These are phyloP conservation scores for Aplosporella prunicola DNA, from an alignment of 2,329 filamentous ascomycete species.

Conservation along the genomic window DNA sequence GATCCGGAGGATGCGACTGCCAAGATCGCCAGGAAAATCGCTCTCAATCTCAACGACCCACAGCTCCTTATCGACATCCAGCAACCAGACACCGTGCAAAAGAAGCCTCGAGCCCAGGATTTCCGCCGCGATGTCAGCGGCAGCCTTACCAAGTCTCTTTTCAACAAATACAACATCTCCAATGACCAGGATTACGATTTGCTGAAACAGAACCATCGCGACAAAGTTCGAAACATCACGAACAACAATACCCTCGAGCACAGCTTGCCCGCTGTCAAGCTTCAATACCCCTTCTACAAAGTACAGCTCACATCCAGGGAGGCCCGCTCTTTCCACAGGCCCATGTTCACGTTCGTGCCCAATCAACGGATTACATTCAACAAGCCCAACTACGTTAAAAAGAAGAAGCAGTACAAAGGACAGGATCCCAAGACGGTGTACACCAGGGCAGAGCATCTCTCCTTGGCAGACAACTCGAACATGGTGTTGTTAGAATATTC, in stretches of 20 bases:
- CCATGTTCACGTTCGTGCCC: conserved; percentile 62
- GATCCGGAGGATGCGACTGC: conserved; percentile 67
- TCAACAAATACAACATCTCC: conserved; percentile 83
- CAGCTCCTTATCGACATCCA: conserved; percentile 74
- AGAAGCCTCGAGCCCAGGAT: conserved; percentile 47
- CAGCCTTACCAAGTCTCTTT: conserved; percentile 62
- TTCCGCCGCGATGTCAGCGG: conserved; percentile 59
- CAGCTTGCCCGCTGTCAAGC: conserved; percentile 78
- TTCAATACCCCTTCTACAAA: conserved; percentile 95
- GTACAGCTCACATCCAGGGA: conserved; percentile 66
- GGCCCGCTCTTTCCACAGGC: conserved; percentile 76
- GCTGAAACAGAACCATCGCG: conserved; percentile 88
- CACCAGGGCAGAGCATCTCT: conserved; percentile 69
- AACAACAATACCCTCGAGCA: conserved; percentile 91
- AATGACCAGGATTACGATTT: conserved; percentile 95
- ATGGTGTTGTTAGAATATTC: conserved; percentile 90
- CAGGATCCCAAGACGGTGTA: conserved; percentile 72
- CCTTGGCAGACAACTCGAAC: conserved; percentile 78
- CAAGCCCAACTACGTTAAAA: conserved; percentile 63
- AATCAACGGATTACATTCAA: conserved; percentile 64
- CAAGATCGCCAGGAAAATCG: conserved; percentile 65
- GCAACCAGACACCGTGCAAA: conserved; percentile 53
- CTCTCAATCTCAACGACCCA: conserved; percentile 80
- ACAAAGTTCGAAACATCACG: conserved; percentile 81
- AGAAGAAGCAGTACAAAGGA: conserved; percentile 73